phyloP scores from a whole-genome alignment of 495 filamentous ascomycete species.

The Sphaerosporella brunnea region DNA sequence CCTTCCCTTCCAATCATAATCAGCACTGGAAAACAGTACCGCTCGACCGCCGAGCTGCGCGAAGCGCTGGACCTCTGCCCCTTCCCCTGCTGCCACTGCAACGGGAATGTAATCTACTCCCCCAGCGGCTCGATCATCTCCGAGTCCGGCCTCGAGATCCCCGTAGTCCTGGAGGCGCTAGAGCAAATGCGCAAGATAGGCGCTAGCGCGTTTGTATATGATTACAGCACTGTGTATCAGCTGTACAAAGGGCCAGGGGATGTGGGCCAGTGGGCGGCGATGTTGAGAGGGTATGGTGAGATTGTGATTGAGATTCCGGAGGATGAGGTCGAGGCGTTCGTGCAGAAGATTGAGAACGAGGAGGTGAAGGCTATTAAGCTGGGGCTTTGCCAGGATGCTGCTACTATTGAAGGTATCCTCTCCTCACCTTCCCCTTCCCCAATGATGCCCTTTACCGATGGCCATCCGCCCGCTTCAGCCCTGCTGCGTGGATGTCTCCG shows the following conservation, averaged over 20 bases:
- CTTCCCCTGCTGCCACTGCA: constrained; percentile 6
- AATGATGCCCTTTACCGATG: neutral
- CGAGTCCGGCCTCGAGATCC: neutral
- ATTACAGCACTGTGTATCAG: constrained; percentile 6
- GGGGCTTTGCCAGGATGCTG: constrained; percentile 5
- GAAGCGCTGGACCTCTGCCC: neutral
- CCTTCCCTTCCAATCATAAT: constrained; percentile 6
- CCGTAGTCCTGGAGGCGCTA: neutral
- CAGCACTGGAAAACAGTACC: constrained; percentile 7
- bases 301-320: neutral
- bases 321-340: neutral
- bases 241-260: neutral
- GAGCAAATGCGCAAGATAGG: constrained; percentile 1
- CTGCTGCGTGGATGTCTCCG: too few relatives aligned
- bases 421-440: neutral
- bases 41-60: constrained; percentile 6
- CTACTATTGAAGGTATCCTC: neutral
- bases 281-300: constrained; percentile 7
- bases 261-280: constrained; percentile 1
- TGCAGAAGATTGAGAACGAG: constrained; percentile 1
- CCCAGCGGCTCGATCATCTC: neutral
- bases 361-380: constrained; percentile 7
- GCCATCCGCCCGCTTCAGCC: neutral
- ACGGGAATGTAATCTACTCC: constrained; percentile 5
- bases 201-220: constrained; percentile 2